Evolutionary conservation across 1,139 yeast genomes (phyloP).

Genomic region (Candida labiduridarum): DNA sequence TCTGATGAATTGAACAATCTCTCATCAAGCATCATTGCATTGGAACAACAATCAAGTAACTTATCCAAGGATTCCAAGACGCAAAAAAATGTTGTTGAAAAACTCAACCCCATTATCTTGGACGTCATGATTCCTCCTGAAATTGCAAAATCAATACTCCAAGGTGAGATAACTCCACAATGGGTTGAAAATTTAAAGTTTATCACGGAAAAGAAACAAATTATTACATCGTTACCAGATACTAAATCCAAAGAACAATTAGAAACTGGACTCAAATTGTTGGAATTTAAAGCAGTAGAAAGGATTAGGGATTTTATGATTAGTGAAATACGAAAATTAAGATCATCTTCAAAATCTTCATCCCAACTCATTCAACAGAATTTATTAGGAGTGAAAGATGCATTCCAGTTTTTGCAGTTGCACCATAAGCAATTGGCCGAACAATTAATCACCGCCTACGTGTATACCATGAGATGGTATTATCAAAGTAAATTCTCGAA

Average conservation of each 20-base stretch:
- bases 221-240: conserved; percentile 37
- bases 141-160: conserved; percentile 47
- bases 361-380: conserved; percentile 78
- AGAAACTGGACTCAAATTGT: conserved; percentile 38
- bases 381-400: conserved; percentile 61
- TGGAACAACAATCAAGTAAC: conserved; percentile 53
- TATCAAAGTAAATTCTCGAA: conserved; percentile 78
- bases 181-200: conserved; percentile 68
- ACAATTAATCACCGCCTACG: conserved; percentile 80
- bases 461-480: conserved; percentile 92
- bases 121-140: conserved; percentile 78
- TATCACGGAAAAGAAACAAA: conserved; percentile 56
- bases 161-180: conserved; percentile 42
- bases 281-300: conserved; percentile 62
- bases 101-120: conserved; percentile 69
- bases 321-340: conserved; percentile 59
- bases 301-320: conserved; percentile 73
- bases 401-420: conserved; percentile 55
- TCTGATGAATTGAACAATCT: conserved; percentile 58
- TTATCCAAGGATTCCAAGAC: conserved; percentile 41
- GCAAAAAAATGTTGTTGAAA: conserved; percentile 57
- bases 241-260: conserved; percentile 40
- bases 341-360: conserved; percentile 48
- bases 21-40: conserved; percentile 59
- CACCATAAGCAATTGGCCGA: conserved; percentile 67